Percentiles rank a stretch among this genome's conserved stretches.
Conservation (phyloP, 306 rosid species). For the Rosa persica region DNA sequence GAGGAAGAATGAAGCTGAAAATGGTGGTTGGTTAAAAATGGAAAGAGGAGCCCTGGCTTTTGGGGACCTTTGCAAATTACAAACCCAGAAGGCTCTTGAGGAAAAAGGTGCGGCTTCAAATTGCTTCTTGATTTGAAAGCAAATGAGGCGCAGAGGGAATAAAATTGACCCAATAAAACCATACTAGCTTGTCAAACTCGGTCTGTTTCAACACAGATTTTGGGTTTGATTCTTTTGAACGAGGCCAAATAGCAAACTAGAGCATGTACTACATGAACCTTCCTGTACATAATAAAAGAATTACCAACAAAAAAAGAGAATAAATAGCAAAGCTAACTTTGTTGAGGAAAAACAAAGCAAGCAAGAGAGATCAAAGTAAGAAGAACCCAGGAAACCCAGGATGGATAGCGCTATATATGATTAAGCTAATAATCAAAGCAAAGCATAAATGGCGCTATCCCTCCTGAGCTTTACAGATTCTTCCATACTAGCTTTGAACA, state of each 20-base stretch:
- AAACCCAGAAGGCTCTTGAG: background rate
- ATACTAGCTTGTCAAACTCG: background rate
- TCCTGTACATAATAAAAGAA: background rate
- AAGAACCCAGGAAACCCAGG: conserved; percentile 86
- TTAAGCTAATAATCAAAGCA: conserved; percentile 2
- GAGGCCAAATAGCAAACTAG: background rate
- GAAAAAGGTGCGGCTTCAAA: background rate
- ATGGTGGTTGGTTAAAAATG: background rate
- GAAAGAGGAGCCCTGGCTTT: background rate
- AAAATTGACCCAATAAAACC: background rate
- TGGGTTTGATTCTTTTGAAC: background rate
- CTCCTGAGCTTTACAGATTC: conserved; percentile 93
- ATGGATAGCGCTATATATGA: conserved; percentile 72
- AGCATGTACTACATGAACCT: background rate
- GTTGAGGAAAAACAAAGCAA: background rate
- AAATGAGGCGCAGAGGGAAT: background rate
- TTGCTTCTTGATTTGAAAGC: background rate
- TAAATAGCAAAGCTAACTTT: background rate
- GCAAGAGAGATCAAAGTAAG: conserved; percentile 32
- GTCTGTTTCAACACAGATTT: background rate
- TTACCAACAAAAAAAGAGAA: background rate
- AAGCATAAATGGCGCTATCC: conserved; percentile 73
- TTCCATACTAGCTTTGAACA: conserved; percentile 18
- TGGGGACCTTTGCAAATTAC: background rate
- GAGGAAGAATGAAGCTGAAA: background rate